Conservation (phyloP, 2,329 filamentous ascomycete species). For the Colletotrichum noveboracense region DNA sequence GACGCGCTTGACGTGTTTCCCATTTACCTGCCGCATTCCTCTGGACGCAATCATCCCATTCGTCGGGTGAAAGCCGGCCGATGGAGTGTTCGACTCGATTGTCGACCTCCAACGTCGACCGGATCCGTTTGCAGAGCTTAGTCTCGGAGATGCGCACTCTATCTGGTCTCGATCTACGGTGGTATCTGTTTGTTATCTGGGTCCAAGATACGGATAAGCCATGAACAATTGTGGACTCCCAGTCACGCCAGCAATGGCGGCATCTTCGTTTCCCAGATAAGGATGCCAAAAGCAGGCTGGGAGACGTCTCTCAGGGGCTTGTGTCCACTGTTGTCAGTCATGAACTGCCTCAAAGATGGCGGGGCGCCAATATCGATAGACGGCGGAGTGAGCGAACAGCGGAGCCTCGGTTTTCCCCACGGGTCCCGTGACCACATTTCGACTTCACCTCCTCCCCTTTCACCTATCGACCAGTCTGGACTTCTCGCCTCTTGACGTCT, state of each 20-base stretch:
- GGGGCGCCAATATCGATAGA: background rate
- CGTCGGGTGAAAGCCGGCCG: background rate
- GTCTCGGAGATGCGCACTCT: background rate
- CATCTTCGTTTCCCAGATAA: background rate
- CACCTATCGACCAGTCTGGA: constrained; percentile 1
- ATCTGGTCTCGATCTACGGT: background rate
- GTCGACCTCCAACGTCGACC: background rate
- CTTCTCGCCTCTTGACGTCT: background rate
- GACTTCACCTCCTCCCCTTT: background rate
- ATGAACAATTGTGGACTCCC: background rate
- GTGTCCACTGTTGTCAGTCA: background rate
- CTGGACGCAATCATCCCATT: background rate
- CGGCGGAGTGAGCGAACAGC: background rate
- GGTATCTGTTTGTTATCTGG: background rate
- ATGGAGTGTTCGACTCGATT: background rate
- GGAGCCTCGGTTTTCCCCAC: constrained; percentile 6
- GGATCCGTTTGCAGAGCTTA: background rate
- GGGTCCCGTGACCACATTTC: background rate
- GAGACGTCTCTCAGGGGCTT: background rate
- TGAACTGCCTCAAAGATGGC: background rate
- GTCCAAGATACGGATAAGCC: background rate
- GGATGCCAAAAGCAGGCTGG: background rate
- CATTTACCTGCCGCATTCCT: constrained; percentile 14
- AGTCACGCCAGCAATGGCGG: constrained; percentile 2
- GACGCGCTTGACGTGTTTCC: constrained; percentile 9